Conservation (phyloP, 352 stramenopile species). For the Phytophthora citrophthora region DNA sequence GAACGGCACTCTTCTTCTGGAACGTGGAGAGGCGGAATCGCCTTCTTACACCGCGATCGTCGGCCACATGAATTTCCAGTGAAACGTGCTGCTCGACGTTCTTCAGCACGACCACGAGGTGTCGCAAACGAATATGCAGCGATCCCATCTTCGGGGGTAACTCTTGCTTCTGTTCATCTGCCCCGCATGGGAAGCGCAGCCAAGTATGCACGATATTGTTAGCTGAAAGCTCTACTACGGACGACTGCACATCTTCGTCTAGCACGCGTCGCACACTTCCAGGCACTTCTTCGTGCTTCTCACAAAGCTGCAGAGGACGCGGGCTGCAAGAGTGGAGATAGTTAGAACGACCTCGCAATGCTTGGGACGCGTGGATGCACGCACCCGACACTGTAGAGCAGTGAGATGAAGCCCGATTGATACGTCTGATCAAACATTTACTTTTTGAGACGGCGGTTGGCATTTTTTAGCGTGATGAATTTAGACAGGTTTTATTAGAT, state of each 20-base stretch:
- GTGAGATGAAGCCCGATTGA: slow-evolving; percentile 60
- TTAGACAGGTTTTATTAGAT: no score
- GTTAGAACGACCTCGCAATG: not conserved
- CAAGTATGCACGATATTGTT: slow-evolving; percentile 51
- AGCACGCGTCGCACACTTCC: slow-evolving; percentile 52
- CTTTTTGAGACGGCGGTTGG: no score
- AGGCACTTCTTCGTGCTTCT: slow-evolving; percentile 49
- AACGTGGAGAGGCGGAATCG: slow-evolving; percentile 61
- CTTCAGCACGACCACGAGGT: slow-evolving; percentile 59
- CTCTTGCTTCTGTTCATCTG: slow-evolving; percentile 11
- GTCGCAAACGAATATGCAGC: slow-evolving; percentile 56
- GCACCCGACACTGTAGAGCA: slow-evolving; percentile 71
- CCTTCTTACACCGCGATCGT: slow-evolving; percentile 38
- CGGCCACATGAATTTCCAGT: slow-evolving; percentile 52
- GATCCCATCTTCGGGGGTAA: slow-evolving; percentile 3
- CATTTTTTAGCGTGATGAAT: no score
- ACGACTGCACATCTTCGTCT: slow-evolving; percentile 65
- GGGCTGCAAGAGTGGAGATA: slow-evolving; percentile 22
- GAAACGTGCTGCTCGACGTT: slow-evolving; percentile 48
- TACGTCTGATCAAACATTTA: slow-evolving; percentile 58
- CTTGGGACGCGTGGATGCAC: not conserved
- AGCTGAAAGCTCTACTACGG: slow-evolving; percentile 52
- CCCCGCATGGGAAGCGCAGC: slow-evolving; percentile 48
- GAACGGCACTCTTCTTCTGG: slow-evolving; percentile 48
- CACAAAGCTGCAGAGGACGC: slow-evolving; percentile 64